These are phyloP conservation scores for Arabidopsis arenosa DNA, from an alignment of 345 rosid genomes.

Conservation along the genomic window DNA sequence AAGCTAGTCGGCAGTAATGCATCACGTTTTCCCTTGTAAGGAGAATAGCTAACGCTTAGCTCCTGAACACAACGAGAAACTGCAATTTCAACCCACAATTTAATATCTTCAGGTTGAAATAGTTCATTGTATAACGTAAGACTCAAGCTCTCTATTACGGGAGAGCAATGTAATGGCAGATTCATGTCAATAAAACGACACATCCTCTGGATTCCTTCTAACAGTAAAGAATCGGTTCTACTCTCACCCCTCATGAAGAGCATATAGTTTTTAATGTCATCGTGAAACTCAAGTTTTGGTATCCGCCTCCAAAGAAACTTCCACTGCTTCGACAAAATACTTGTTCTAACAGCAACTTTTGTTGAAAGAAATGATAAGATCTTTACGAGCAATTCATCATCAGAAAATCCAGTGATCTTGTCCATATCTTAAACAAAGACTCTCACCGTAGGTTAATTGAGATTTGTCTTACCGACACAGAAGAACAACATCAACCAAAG, in stretches of 20 bases:
- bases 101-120: background rate
- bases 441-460: background rate
- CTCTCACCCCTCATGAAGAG: background rate
- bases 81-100: background rate
- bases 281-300: background rate
- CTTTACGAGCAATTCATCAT: background rate
- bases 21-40: background rate
- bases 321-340: constrained; percentile 8
- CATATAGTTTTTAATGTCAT: background rate
- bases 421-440: background rate
- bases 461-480: too few relatives aligned
- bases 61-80: background rate
- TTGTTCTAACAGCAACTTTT: background rate
- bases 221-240: background rate
- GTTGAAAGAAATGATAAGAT: constrained; percentile 1
- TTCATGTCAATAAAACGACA: background rate
- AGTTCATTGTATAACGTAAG: background rate
- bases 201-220: background rate
- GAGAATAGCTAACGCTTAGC: background rate
- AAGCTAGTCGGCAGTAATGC: constrained; percentile 1
- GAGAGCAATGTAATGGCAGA: background rate
- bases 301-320: background rate
- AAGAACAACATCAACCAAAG: too few relatives aligned
- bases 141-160: background rate
- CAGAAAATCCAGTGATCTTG: background rate